phyloP scores from a whole-genome alignment of 2,329 filamentous ascomycete genomes.

The Talaromyces pinophilus region DNA sequence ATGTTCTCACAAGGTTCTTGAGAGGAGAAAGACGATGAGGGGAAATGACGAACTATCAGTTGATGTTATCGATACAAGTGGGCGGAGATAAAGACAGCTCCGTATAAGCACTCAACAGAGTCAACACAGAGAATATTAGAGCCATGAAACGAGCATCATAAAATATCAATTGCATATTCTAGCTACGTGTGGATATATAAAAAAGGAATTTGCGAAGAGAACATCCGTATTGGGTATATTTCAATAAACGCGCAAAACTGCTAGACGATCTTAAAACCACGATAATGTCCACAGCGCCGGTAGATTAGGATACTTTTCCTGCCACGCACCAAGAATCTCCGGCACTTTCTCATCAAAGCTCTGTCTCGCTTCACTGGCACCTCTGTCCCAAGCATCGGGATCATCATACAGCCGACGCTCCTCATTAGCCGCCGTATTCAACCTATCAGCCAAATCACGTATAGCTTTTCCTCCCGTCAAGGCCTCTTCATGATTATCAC shows the following conservation, averaged over 20 bases:
- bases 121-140: neutral
- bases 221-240: neutral
- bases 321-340: slow-evolving; percentile 88
- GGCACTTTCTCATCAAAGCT: slow-evolving; percentile 93
- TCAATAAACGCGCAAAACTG: neutral
- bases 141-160: neutral
- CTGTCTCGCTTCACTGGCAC: slow-evolving; percentile 64
- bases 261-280: slow-evolving; percentile 55
- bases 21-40: neutral
- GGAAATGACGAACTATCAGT: neutral
- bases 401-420: slow-evolving; percentile 72
- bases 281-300: slow-evolving; percentile 92
- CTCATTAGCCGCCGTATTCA: slow-evolving; percentile 77
- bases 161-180: neutral
- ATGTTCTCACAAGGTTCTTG: neutral
- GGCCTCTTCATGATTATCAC: slow-evolving; percentile 97
- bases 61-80: neutral
- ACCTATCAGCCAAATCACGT: slow-evolving; percentile 79
- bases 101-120: neutral
- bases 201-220: neutral
- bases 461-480: slow-evolving; percentile 88
- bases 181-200: neutral
- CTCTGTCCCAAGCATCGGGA: slow-evolving; percentile 67
- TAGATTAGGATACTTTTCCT: slow-evolving; percentile 88
- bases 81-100: slow-evolving; percentile 9